phyloP scores from a whole-genome alignment of 177 flowering plant species.

The Vitis hybrid region DNA sequence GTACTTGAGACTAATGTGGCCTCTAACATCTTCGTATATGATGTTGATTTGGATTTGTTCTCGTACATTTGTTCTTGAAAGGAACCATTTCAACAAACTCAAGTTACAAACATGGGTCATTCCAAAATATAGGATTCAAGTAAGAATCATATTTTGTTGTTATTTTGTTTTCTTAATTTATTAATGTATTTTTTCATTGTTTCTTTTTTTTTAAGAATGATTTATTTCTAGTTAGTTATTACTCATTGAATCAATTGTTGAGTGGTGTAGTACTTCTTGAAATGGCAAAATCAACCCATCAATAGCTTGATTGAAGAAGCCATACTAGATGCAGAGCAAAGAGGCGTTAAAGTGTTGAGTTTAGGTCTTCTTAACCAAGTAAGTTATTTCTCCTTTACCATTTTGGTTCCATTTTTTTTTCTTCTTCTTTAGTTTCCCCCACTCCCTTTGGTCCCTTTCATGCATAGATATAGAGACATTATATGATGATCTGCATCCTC shows the following conservation, averaged over 20 bases:
- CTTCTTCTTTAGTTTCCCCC: too few relatives aligned
- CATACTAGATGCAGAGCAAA: constrained; percentile 55
- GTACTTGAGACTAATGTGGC: constrained; percentile 50
- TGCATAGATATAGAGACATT: too few relatives aligned
- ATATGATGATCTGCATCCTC: too few relatives aligned
- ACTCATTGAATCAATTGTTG: too few relatives aligned
- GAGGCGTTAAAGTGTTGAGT: constrained; percentile 70
- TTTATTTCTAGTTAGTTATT: too few relatives aligned
- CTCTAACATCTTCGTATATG: constrained; percentile 31
- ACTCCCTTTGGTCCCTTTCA: too few relatives aligned
- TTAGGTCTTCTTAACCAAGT: constrained; percentile 83
- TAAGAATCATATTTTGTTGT: constrained; percentile 19
- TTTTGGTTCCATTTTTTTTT: too few relatives aligned
- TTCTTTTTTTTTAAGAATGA: background rate
- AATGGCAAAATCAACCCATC: constrained; percentile 46
- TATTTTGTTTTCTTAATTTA: too few relatives aligned
- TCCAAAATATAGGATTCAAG: constrained; percentile 61
- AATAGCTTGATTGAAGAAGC: constrained; percentile 64
- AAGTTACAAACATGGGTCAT: constrained; percentile 59
- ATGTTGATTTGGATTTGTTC: constrained; percentile 35
- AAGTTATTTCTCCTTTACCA: constrained; percentile 3
- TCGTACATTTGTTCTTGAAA: constrained; percentile 41
- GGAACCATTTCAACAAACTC: constrained; percentile 37
- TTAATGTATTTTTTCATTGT: background rate
- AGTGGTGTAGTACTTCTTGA: constrained; percentile 36